Evolutionary conservation across 768 basidiomycete genomes (phyloP), one percentile per base, ranked within the genome.

Genomic region (Auricularia sp.): DNA sequence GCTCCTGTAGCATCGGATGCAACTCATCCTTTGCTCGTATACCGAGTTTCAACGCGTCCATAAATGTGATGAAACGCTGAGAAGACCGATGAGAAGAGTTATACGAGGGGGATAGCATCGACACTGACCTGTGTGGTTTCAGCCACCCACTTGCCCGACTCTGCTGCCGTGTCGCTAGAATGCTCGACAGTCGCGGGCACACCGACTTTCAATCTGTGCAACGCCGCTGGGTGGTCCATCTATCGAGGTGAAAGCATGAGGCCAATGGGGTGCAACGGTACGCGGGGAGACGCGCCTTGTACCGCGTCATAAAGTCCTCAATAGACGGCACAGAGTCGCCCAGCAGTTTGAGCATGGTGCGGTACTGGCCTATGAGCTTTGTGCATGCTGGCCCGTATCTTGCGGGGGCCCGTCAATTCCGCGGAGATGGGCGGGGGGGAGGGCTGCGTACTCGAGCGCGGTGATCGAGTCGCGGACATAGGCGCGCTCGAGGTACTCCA

Each of bases 341-440:
- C 11, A 98, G 88, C n/a, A 98, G 82, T 76, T 93, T 97, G 66
- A 94, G 78, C 86, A 97, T 92, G 0, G 93, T 95, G 83, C 97
- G 97, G 80, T 97, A 98, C 76, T 97, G 94, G 6, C 93, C 91
- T 14, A 98, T 77, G n/a, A 99, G 78, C 47, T 90, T 84, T 14
- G 92, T 94, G 74, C 96, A 99, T 66, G 93, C 94, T 64, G 93
- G 95, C 67, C 93, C 93, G 74, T 98, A 99, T 81, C 94, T 97
- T 83, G 83, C 74, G 67, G 65, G n/a, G 21, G 33, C 35, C 58
- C n/a, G 11, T 23, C 18, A 36, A 5, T 35, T 7, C 29, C n/a
- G 36, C 35, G 4, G 33, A 21, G 39, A 29, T 12, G 33, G 34
- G 34, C 34, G 47, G 3, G 61, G 3, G 61, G 34, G 34, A 36